These are phyloP conservation scores for Salix udensis DNA, from an alignment of 345 rosid species.

Conservation along the genomic window DNA sequence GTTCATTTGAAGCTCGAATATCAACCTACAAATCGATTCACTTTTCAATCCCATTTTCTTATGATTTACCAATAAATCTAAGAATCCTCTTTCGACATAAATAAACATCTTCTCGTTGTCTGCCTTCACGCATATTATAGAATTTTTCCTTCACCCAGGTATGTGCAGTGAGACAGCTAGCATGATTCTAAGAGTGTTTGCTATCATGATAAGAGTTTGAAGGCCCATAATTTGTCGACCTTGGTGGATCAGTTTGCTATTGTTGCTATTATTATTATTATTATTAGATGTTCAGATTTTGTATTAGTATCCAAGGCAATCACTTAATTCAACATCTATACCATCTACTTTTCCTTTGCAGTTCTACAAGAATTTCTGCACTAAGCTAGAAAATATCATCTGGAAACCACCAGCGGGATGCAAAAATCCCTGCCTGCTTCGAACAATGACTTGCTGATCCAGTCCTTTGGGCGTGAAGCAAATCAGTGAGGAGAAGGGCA, in stretches of 20 bases:
- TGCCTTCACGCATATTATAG: background rate
- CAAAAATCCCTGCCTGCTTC: slow-evolving; percentile 36
- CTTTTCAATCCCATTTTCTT: background rate
- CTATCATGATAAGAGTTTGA: background rate
- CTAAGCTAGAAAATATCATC: slow-evolving; percentile 63
- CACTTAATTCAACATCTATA: background rate
- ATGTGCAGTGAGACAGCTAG: background rate
- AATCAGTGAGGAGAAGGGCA: background rate
- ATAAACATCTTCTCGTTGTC: background rate
- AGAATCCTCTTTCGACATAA: background rate
- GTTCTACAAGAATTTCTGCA: slow-evolving; percentile 81
- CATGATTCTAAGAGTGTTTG: background rate
- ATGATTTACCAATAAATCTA: background rate
- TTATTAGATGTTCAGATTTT: background rate
- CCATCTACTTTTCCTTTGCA: slow-evolving; percentile 24
- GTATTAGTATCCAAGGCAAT: background rate
- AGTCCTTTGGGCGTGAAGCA: slow-evolving; percentile 27
- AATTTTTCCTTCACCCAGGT: background rate
- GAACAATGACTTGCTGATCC: slow-evolving; percentile 51
- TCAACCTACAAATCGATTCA: background rate
- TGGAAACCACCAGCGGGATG: slow-evolving; percentile 64
- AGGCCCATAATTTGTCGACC: background rate
- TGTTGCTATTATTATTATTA: background rate
- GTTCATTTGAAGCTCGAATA: background rate
- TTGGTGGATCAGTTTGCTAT: background rate